These are phyloP conservation scores for Apiospora koreana DNA, from an alignment of 2,329 filamentous ascomycete species.

Conservation along the genomic window DNA sequence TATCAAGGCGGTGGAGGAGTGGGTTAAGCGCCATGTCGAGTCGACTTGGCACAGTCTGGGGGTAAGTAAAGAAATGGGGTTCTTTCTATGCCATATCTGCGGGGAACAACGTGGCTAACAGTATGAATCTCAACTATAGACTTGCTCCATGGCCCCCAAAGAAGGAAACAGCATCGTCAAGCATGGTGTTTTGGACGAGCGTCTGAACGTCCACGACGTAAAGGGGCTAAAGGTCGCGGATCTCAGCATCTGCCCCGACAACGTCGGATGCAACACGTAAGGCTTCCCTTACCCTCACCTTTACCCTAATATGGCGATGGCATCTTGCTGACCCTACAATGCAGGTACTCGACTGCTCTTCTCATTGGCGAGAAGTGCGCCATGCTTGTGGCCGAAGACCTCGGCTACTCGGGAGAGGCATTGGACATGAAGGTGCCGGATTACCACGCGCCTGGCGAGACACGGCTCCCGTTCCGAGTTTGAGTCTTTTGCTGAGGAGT, in stretches of 20 bases:
- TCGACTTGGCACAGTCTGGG: constrained; percentile 70
- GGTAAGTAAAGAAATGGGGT: no score
- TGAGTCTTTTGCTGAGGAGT: constrained; percentile 23
- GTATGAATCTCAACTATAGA: constrained; percentile 37
- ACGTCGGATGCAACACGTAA: constrained; percentile 70
- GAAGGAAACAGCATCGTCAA: constrained; percentile 80
- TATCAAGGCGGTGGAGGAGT: constrained; percentile 67
- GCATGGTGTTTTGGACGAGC: constrained; percentile 76
- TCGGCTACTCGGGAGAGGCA: constrained; percentile 71
- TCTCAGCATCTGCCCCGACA: constrained; percentile 75
- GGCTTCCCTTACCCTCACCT: constrained; percentile 30
- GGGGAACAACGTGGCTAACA: background rate
- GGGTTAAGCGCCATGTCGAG: constrained; percentile 72
- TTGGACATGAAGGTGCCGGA: constrained; percentile 76
- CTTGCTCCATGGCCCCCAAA: constrained; percentile 75
- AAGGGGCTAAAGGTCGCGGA: constrained; percentile 78
- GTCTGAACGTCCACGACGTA: constrained; percentile 76
- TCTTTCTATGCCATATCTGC: no score
- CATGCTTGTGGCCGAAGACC: constrained; percentile 69
- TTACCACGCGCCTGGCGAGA: constrained; percentile 59
- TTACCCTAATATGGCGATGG: no score
- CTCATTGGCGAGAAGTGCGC: constrained; percentile 77
- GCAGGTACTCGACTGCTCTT: constrained; percentile 67
- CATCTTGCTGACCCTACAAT: background rate
- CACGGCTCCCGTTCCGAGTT: constrained; percentile 40